Base-by-base conservation (phyloP, 2,329 filamentous ascomycete genomes). In the Pseudogymnoascus sp. region DNA sequence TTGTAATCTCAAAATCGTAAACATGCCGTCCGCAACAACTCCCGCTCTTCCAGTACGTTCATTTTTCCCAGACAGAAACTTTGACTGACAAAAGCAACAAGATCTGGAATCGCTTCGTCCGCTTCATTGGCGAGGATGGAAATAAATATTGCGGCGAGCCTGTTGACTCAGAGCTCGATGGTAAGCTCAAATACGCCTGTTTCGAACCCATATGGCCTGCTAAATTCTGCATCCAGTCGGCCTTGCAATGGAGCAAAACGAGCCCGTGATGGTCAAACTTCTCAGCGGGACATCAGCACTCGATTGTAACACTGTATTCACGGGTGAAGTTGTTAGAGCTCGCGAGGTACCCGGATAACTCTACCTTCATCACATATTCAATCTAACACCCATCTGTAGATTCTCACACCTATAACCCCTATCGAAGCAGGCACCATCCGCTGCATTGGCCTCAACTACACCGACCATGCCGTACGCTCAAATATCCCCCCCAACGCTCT, bases 371-470 rank as follows among this genome's bases (percentile, higher is more conserved):
- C 68, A 69, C n/a, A 67, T 74, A 2, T 77, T 76, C 12, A 1
- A 43, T 43, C 39, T 43, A 43, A 43, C 12, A 20, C 68, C 20
- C 12, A 43, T 43, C 12, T 9, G 25, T 25, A 62, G 61, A 68
- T 85, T 12, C 73, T 85, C 39, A 82, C 81, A 2, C 80, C 81
- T 6, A 65, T 83, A 20, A 68, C 77, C 1, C 71, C 73, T 60
- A 67, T 68, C 18, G 80, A 83, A 65, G 77, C 81, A 58, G 82
- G 82, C 22, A 80, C 81, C 0, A 82, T 86, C 59, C 76, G 82
- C 50, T 84, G 82, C 66, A 81, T 85, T 63, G 82, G 82, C 0
- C 66, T 85, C 63, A 85, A 85, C 63, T 76, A 77, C 60, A 66
- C 75, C 61, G 39, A 58, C 36, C 53, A 58, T 69, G 41, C 22